Evolutionary conservation across 257 asterid species (phyloP).

Genomic region (Jasminum sambac): DNA sequence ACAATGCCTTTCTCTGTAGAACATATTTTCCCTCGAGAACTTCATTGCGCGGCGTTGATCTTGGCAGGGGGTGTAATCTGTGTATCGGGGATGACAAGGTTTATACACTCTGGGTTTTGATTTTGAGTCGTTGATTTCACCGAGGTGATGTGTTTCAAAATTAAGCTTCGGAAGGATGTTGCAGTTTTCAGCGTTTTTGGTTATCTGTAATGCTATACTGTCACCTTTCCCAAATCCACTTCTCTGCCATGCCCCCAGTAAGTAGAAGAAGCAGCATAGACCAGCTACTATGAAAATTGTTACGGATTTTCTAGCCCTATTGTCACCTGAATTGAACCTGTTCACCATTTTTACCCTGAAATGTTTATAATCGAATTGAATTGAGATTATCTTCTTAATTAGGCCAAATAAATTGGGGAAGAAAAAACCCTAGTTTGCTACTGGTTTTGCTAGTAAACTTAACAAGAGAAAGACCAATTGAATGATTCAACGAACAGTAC

Average conservation of each 20-base stretch:
- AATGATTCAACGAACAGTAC: no score
- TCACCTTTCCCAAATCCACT: background rate
- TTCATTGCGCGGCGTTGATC: background rate
- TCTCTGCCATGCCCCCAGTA: conserved; percentile 2
- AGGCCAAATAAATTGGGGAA: no score
- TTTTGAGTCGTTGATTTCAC: no score
- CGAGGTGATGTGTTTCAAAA: background rate
- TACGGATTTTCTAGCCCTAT: background rate
- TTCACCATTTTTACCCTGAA: background rate
- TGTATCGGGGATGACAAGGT: background rate
- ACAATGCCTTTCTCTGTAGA: background rate
- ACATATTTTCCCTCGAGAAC: background rate
- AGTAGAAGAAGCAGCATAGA: conserved; percentile 1
- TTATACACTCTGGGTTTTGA: background rate
- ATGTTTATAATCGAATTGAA: background rate
- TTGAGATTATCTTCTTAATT: no score
- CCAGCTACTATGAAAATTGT: background rate
- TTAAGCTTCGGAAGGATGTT: background rate
- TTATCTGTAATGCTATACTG: background rate
- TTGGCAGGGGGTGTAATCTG: background rate
- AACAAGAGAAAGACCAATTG: no score
- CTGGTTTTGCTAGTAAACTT: no score
- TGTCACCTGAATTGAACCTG: background rate
- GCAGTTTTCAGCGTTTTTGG: background rate
- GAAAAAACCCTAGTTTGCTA: no score